These are phyloP conservation scores for Adansonia grandidieri DNA, from an alignment of 441 rosid genomes.

Conservation along the genomic window DNA sequence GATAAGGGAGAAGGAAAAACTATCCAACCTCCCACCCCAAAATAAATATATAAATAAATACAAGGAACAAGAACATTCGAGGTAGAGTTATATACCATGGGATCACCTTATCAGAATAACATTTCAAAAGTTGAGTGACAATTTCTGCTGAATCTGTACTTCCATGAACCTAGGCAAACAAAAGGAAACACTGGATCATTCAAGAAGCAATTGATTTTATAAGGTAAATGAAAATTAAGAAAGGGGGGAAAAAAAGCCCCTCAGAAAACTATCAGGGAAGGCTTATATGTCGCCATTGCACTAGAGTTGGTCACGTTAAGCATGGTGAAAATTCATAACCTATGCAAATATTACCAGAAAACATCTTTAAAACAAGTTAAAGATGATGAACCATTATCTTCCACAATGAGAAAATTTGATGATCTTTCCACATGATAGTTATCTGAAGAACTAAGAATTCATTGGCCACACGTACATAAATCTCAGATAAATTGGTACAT, in stretches of 20 bases:
- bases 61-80: slow-evolving; percentile 15
- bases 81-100: slow-evolving; percentile 63
- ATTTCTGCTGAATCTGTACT: slow-evolving; percentile 51
- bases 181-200: slow-evolving; percentile 21
- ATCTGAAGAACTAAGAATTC: slow-evolving; percentile 11
- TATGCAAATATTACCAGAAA: slow-evolving; percentile 11
- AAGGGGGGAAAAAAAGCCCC: not conserved
- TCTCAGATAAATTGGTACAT: slow-evolving; percentile 54
- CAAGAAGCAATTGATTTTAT: slow-evolving; percentile 19
- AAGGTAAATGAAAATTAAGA: not conserved
- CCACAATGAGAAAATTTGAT: slow-evolving; percentile 26
- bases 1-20: slow-evolving; percentile 20
- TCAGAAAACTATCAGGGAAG: not conserved
- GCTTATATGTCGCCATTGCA: not conserved
- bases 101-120: slow-evolving; percentile 67
- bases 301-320: not conserved
- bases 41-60: slow-evolving; percentile 10
- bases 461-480: slow-evolving; percentile 60
- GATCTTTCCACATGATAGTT: slow-evolving; percentile 24
- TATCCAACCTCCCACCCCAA: not conserved
- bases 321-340: slow-evolving; percentile 11
- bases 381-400: slow-evolving; percentile 20
- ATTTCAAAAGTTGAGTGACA: slow-evolving; percentile 67
- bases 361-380: slow-evolving; percentile 3
- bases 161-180: slow-evolving; percentile 59